Evolutionary conservation across 176 grass and related monocot genomes (phyloP), one percentile per base, ranked within the genome.

Genomic region (Eleusine indica): DNA sequence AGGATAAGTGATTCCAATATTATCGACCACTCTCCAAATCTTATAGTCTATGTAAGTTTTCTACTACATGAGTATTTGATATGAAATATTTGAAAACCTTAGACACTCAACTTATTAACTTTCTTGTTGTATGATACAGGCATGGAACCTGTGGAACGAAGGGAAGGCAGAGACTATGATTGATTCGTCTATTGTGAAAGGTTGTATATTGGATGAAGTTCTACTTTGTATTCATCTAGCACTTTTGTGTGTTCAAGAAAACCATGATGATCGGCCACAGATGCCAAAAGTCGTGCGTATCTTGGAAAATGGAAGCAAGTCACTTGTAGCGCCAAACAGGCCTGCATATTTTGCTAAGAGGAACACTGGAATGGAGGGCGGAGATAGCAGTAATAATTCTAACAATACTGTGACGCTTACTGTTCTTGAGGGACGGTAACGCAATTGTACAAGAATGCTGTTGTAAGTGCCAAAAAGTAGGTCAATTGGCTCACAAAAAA

Each of bases 71-170:
- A 4, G 32, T 35, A 35, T 35, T 35, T 35, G 32, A 35, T 35
- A 35, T 35, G 32, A 35, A 35, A 35, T 35, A 35, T 35, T 35
- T 2, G 32, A 35, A 35, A 35, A 35, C 2, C 32, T 35, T 35
- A 35, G 32, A 35, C 32, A 2, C 32, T 35, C 32, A 35, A 35
- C 32, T 35, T 35, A 35, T 35, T 35, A 35, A 35, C 32, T 35
- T 35, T 35, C 2, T 35, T 35, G 32, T 35, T 35, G 32, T 35
- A 35, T 35, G 32, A 11, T 2, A 7, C 42, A 89, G 87, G 71
- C 84, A 12, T 87, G 77, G 81, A 93, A 93, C 42, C 58, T 93
- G 21, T 93, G 91, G 91, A 78, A 85, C 13, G 82, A 88, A 60
- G 68, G 35, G 42, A 87, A 80, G 5, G 21, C 21, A 9, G 14